Conservation (phyloP, 768 basidiomycete species). For the Suillus cothurnatus region DNA sequence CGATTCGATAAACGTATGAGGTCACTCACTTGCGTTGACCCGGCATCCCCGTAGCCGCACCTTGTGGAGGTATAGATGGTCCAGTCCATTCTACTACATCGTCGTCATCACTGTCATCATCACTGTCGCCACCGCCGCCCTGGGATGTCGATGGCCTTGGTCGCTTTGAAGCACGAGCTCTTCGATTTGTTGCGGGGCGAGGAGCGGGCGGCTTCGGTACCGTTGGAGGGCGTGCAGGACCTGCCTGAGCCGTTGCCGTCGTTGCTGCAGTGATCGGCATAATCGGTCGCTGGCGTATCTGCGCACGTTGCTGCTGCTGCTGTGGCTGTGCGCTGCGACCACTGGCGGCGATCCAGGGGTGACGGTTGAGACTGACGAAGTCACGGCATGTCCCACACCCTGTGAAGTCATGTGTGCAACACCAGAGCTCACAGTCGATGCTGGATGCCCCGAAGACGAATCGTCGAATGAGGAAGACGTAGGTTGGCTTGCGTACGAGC, state of each 20-base stretch:
- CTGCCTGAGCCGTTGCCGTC: neutral
- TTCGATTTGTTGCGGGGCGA: neutral
- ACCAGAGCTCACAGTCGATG: slow-evolving; percentile 14
- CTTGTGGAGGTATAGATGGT: slow-evolving; percentile 3
- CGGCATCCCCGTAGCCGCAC: neutral
- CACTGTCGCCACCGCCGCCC: slow-evolving; percentile 18
- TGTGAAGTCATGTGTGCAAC: neutral
- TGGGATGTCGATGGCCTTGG: slow-evolving; percentile 12
- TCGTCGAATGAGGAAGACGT: slow-evolving; percentile 16
- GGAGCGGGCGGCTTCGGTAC: neutral
- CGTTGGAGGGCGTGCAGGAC: neutral
- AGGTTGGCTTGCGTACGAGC: slow-evolving; percentile 26
- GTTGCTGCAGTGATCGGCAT: slow-evolving; percentile 4
- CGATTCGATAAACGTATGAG: neutral
- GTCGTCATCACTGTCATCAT: slow-evolving; percentile 34
- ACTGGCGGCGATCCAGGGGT: slow-evolving; percentile 11
- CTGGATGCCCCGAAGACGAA: slow-evolving; percentile 14
- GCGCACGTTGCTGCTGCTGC: slow-evolving; percentile 1
- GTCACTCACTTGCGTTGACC: slow-evolving; percentile 11
- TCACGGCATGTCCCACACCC: slow-evolving; percentile 19
- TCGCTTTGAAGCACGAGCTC: slow-evolving; percentile 26
- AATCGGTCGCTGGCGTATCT: neutral
- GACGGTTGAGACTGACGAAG: slow-evolving; percentile 29
- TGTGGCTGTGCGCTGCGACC: slow-evolving; percentile 14
- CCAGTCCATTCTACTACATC: slow-evolving; percentile 28